phyloP scores from a whole-genome alignment of 805 yeast genomes.

The Groenewaldozyma tartarivorans region DNA sequence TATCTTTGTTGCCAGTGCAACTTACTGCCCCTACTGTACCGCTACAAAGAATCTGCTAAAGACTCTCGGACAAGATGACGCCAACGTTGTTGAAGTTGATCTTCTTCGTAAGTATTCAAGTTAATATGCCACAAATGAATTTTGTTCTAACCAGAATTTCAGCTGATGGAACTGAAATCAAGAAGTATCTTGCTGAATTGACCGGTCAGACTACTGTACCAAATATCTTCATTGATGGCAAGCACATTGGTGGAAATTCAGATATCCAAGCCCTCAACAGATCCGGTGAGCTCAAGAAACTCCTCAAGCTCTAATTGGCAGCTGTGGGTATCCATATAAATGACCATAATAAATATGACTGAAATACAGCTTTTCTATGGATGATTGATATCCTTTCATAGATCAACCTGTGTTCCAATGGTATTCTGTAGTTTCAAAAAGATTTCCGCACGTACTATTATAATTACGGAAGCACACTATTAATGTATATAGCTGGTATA shows the following conservation, averaged over 20 bases:
- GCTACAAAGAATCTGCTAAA: constrained; percentile 38
- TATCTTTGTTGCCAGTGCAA: constrained; percentile 56
- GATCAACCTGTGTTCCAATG: too few species aligned
- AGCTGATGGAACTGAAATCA: constrained; percentile 72
- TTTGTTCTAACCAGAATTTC: too few species aligned
- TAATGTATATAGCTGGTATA: too few species aligned
- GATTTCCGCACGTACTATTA: too few species aligned
- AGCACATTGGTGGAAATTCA: constrained; percentile 94
- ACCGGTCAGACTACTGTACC: constrained; percentile 96
- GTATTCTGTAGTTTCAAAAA: too few species aligned
- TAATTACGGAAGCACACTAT: too few species aligned
- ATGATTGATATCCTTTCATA: too few species aligned
- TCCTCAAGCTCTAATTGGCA: too few species aligned
- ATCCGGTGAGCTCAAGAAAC: constrained; percentile 45
- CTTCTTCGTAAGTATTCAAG: constrained; percentile 3
- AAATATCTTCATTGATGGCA: constrained; percentile 78
- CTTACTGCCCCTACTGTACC: constrained; percentile 55
- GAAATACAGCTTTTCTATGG: too few species aligned
- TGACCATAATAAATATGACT: too few species aligned
- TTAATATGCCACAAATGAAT: neutral
- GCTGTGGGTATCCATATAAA: too few species aligned
- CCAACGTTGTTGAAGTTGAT: constrained; percentile 43
- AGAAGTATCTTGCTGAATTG: constrained; percentile 63
- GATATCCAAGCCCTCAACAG: constrained; percentile 68
- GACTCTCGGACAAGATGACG: constrained; percentile 31